Evolutionary conservation across 495 filamentous ascomycete genomes (phyloP).

Genomic region (Trichoderma gamsii): DNA sequence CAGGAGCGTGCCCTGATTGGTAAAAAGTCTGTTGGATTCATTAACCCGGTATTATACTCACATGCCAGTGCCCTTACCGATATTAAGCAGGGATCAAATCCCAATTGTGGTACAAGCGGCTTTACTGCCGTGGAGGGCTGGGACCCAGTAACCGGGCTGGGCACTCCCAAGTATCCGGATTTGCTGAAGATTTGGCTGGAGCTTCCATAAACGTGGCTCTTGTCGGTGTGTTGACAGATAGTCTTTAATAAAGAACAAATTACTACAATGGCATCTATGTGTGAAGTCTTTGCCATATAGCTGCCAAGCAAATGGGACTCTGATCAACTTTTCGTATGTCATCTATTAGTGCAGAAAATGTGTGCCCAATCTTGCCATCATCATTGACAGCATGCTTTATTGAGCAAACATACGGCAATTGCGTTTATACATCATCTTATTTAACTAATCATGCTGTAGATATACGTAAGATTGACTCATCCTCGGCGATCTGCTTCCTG

Average conservation of each 20-base stretch:
- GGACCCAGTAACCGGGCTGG: conserved; percentile 47
- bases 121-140: conserved; percentile 44
- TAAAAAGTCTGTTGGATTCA: conserved; percentile 51
- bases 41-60: conserved; percentile 37
- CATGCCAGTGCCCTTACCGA: conserved; percentile 37
- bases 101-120: conserved; percentile 43
- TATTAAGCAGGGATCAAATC: conserved; percentile 42
- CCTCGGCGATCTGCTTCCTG: conserved; percentile 18
- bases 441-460: not conserved
- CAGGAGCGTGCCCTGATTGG: conserved; percentile 46
- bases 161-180: conserved; percentile 17
- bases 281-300: too few relatives aligned
- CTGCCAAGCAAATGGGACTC: too few relatives aligned
- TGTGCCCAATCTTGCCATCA: too few relatives aligned
- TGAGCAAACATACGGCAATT: too few relatives aligned
- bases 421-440: not conserved
- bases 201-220: not conserved
- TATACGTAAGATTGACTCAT: not conserved
- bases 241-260: not conserved
- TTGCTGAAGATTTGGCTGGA: not conserved
- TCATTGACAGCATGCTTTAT: too few relatives aligned
- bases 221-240: not conserved
- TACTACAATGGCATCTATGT: too few relatives aligned
- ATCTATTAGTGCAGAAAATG: too few relatives aligned
- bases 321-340: too few relatives aligned